These are phyloP conservation scores for Suillus spraguei DNA, from an alignment of 768 basidiomycete genomes.

Conservation along the genomic window DNA sequence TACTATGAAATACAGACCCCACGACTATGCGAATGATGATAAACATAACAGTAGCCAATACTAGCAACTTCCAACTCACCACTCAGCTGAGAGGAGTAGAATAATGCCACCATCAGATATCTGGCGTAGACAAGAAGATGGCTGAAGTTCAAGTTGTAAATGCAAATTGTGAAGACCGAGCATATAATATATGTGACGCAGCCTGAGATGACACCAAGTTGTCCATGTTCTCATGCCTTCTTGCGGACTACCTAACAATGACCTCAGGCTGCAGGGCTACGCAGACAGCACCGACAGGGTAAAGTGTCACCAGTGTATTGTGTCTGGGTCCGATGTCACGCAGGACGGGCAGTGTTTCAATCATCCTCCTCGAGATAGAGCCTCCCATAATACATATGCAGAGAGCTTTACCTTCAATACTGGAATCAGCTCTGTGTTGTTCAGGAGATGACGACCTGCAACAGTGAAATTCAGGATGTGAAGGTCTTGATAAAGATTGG, in stretches of 20 bases:
- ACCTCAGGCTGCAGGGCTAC: neutral
- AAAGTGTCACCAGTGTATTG: neutral
- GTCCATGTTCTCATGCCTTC: no score
- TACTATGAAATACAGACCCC: constrained; percentile 17
- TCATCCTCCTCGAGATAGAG: no score
- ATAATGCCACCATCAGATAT: neutral
- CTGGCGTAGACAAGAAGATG: neutral
- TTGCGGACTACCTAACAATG: neutral
- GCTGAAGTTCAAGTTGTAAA: neutral
- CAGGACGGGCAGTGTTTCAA: neutral
- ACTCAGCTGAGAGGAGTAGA: neutral
- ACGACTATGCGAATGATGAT: constrained; percentile 16
- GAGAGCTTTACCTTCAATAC: neutral
- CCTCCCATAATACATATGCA: neutral
- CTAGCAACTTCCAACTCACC: neutral
- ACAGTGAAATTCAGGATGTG: neutral
- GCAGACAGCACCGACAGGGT: neutral
- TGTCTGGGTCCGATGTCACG: neutral
- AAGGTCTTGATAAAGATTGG: neutral
- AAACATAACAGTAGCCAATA: neutral
- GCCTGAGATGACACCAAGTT: neutral
- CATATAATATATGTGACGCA: neutral
- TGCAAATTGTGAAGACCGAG: neutral
- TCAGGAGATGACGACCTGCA: neutral
- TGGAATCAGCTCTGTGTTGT: neutral